Percentiles rank a stretch among this genome's conserved stretches.
These are phyloP conservation scores for Ceratocystis destructans DNA, from an alignment of 2,329 filamentous ascomycete species.

Conservation along the genomic window DNA sequence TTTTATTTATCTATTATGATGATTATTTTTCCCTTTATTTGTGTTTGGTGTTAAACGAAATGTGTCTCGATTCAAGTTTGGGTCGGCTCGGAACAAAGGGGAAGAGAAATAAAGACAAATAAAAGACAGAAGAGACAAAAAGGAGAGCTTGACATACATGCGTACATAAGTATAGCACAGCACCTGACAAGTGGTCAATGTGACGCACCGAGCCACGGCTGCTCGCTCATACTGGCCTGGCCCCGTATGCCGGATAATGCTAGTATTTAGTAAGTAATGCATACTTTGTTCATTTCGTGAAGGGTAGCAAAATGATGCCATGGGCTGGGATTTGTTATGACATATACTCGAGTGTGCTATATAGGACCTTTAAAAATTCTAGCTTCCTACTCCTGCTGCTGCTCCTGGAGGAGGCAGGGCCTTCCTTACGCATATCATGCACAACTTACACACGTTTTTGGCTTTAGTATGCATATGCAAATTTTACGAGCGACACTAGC, in stretches of 20 bases:
- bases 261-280: background rate
- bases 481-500: background rate
- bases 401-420: background rate
- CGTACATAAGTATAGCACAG: background rate
- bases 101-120: background rate
- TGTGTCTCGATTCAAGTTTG: background rate
- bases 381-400: background rate
- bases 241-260: no score
- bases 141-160: no score
- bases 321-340: background rate
- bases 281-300: background rate
- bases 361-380: background rate
- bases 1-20: background rate
- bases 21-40: no score
- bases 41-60: background rate
- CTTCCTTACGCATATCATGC: background rate
- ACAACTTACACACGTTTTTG: background rate
- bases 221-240: no score
- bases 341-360: background rate
- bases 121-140: background rate
- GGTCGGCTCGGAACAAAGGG: no score
- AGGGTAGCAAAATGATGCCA: background rate
- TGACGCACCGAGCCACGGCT: background rate
- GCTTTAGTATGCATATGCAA: background rate
- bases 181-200: background rate